Conservation (phyloP, 371 early-diverging fungal genomes). For the Nematocida ausubeli region DNA sequence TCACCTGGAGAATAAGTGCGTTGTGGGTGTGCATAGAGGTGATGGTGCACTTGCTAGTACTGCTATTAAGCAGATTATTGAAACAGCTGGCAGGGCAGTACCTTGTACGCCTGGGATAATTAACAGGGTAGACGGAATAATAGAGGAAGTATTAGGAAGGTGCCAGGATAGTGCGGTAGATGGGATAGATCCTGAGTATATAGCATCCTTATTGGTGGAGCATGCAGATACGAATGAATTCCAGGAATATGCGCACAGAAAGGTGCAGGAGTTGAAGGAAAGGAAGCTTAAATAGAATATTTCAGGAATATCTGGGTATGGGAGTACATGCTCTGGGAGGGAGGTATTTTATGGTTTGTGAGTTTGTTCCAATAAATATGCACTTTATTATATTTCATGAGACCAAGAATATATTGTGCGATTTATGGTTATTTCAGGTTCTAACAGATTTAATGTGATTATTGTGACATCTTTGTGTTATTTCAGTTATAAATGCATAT, state of each 20-base stretch:
- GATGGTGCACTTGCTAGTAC: neutral
- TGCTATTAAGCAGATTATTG: conserved; percentile 10
- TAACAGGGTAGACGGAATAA: conserved; percentile 37
- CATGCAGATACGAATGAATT: neutral
- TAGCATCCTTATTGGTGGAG: neutral
- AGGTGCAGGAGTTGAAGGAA: neutral
- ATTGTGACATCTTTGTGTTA: too few relatives aligned
- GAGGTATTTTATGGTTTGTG: too few relatives aligned
- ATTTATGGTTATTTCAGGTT: too few relatives aligned
- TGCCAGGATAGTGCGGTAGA: neutral
- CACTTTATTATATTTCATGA: too few relatives aligned
- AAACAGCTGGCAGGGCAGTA: neutral
- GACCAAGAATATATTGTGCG: too few relatives aligned
- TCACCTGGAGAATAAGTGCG: conserved; percentile 29
- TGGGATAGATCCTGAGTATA: neutral
- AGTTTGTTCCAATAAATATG: too few relatives aligned
- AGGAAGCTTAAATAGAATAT: too few relatives aligned
- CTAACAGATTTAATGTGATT: too few relatives aligned
- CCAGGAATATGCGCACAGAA: conserved; percentile 22
- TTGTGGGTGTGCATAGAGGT: neutral
- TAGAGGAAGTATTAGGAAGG: conserved; percentile 1
- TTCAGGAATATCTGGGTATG: too few relatives aligned
- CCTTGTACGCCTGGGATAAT: conserved; percentile 6
- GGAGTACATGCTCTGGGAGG: too few relatives aligned
- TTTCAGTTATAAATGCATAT: too few relatives aligned